phyloP scores from a whole-genome alignment of 305 asterid species.

The Plantago lanceolata region DNA sequence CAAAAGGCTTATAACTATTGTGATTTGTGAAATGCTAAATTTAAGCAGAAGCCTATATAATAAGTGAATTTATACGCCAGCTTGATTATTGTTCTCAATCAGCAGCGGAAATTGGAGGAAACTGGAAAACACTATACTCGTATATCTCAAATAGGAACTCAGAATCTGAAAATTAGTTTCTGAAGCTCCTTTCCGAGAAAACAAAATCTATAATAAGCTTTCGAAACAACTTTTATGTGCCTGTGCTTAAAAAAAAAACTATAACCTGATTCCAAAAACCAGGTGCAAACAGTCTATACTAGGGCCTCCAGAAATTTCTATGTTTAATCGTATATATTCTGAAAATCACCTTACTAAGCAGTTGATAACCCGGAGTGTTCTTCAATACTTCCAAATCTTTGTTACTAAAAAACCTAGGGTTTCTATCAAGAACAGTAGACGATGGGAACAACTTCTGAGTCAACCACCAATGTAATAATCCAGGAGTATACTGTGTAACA shows the following conservation, averaged over 20 bases:
- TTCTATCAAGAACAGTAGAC: conserved; percentile 62
- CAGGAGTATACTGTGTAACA: conserved; percentile 50
- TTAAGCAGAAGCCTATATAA: not conserved
- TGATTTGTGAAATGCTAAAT: not conserved
- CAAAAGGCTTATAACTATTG: not conserved
- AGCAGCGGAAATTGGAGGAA: not conserved
- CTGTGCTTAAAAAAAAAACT: not conserved
- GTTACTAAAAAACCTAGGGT: conserved; percentile 59
- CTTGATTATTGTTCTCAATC: not conserved
- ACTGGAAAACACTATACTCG: no score
- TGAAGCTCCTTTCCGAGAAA: not conserved
- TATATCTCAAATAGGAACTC: not conserved
- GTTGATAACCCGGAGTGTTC: conserved; percentile 76
- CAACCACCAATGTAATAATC: conserved; percentile 78
- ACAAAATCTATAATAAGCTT: not conserved
- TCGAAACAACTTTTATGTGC: not conserved
- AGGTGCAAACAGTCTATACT: not conserved
- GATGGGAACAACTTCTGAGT: conserved; percentile 84
- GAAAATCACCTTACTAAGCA: conserved; percentile 56
- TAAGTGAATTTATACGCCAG: not conserved
- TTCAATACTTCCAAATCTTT: conserved; percentile 77
- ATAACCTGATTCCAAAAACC: not conserved
- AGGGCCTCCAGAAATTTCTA: not conserved
- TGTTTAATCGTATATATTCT: not conserved
- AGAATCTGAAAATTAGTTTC: not conserved